Evolutionary conservation across 192 early-diverging fungal species (phyloP).

Genomic region (Mortierella claussenii): DNA sequence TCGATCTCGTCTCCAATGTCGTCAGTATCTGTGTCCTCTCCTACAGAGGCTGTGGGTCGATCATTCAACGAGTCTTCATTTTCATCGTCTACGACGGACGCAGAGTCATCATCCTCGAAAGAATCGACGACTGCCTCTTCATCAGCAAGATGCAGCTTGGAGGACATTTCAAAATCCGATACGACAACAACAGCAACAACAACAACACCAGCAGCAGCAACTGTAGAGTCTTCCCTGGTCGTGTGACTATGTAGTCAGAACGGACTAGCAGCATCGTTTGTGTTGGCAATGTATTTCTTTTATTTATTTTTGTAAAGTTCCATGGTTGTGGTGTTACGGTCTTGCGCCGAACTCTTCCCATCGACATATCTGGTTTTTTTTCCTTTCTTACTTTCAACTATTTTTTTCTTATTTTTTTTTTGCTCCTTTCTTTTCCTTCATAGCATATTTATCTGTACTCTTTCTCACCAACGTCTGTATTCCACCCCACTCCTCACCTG

Average conservation of each 20-base stretch:
- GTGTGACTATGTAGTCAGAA: no score
- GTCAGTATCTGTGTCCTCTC: constrained; percentile 9
- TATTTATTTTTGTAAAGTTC: neutral
- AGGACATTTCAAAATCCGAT: neutral
- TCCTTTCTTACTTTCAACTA: neutral
- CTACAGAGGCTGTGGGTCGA: neutral
- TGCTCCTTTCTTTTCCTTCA: neutral
- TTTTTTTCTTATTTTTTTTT: constrained; percentile 3
- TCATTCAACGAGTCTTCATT: neutral
- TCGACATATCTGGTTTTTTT: neutral
- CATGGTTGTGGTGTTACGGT: neutral
- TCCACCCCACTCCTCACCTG: neutral
- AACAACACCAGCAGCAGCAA: neutral
- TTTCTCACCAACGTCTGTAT: neutral
- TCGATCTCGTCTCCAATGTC: constrained; percentile 32
- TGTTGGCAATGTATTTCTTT: no score
- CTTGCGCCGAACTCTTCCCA: neutral
- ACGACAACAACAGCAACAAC: neutral
- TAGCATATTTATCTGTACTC: neutral
- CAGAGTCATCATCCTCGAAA: neutral
- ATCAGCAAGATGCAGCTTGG: neutral
- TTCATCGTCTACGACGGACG: neutral
- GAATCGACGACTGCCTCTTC: neutral
- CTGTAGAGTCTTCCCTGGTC: no score
- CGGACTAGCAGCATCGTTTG: no score